A percentile compares a stretch with the other conserved stretches of the same genome.
Evolutionary conservation across 331 rosid species (phyloP).

Genomic region (Prunus yedoensis): DNA sequence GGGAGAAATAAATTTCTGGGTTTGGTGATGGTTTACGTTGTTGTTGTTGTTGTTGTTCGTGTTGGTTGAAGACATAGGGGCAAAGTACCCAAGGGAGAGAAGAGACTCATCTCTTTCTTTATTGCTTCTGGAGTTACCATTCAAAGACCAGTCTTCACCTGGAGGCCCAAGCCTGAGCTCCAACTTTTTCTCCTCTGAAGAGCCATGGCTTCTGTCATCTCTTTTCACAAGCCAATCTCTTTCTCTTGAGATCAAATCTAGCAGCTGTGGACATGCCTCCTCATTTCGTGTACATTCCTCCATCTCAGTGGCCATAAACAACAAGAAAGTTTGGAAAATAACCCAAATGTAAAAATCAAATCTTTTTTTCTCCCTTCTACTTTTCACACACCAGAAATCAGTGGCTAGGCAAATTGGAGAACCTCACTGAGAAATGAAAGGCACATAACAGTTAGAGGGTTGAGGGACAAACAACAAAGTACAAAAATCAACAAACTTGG

Average conservation of each 20-base stretch:
- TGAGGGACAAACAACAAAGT: neutral
- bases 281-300: conserved; percentile 49
- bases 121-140: neutral
- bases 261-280: conserved; percentile 49
- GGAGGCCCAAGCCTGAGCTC: conserved; percentile 91
- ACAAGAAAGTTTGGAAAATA: neutral
- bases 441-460: neutral
- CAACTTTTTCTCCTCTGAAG: conserved; percentile 61
- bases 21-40: conserved; percentile 8
- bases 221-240: conserved; percentile 52
- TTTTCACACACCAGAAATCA: conserved; percentile 3
- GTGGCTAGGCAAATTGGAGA: neutral
- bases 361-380: neutral
- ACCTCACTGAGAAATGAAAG: conserved; percentile 34
- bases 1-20: conserved; percentile 25
- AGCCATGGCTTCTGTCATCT: conserved; percentile 34
- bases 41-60: neutral
- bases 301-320: conserved; percentile 27
- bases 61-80: conserved; percentile 10
- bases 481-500: neutral
- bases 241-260: conserved; percentile 63
- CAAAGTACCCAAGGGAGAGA: conserved; percentile 51
- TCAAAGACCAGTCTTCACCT: conserved; percentile 52
- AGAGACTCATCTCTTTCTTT: conserved; percentile 45
- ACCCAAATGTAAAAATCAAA: conserved; percentile 14